Evolutionary conservation across 345 rosid species (phyloP), one percentile per base, ranked within the genome.

Genomic region (Anastatica hierochuntica): DNA sequence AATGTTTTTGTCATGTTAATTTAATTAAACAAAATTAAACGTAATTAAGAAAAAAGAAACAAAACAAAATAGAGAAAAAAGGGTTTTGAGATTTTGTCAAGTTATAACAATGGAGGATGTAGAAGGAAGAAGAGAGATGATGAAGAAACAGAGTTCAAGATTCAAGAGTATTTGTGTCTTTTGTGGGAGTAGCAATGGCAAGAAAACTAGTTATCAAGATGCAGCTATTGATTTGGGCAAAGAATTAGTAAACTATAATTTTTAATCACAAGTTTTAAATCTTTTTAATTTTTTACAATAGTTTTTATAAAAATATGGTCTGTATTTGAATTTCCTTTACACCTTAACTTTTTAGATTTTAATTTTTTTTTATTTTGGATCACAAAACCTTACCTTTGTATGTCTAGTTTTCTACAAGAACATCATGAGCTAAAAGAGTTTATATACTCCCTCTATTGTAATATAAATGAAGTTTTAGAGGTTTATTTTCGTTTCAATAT

Each of bases 151-250:
- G 15, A 55, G 15, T n/a, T 85, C 90, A 46, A 85, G 65, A 70
- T 85, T 85, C 71, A 64, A 62, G 64, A 79, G 85, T 73, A 76
- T 85, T 59, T 85, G 95, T 71, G 95, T 85, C 49, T 85, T 85
- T 60, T 85, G 95, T 62, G 90, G 95, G 55, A 85, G 89, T 43
- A 85, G 90, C 72, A 85, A 80, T 43, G 95, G 95, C 53, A 85
- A 78, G 74, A 85, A 82, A 63, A 80, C 74, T 49, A 85, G 90
- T 69, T 85, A 85, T 62, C 95, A 85, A 69, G 95, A 78, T 74
- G 87, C 95, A 69, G 95, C 95, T 55, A 70, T 78, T 69, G 87
- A 80, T 64, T 88, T 85, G 52, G 95, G 82, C 62, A 75, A 73
- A 23, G 95, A 85, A 72, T 74, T 85, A 85, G 95, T 85, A 74